Evolutionary conservation across 306 rosid species (phyloP).

Genomic region (Cajanus cajan): DNA sequence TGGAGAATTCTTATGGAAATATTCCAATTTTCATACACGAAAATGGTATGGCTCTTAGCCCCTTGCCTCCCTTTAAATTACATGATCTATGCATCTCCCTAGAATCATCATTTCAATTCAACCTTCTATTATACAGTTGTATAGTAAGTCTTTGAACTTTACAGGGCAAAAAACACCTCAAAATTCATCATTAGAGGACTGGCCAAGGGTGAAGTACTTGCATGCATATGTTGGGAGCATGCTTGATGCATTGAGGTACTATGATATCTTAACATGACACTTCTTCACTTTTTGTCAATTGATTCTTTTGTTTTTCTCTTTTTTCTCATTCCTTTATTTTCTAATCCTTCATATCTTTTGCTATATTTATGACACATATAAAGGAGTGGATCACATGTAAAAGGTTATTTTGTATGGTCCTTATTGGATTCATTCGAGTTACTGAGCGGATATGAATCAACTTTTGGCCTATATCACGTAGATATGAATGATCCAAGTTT

Average conservation of each 20-base stretch:
- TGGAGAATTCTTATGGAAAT: conserved; percentile 46
- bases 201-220: conserved; percentile 51
- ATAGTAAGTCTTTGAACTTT: neutral
- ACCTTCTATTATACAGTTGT: neutral
- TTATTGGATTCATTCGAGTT: conserved; percentile 56
- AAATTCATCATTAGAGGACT: conserved; percentile 59
- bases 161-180: conserved; percentile 50
- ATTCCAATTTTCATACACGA: conserved; percentile 54
- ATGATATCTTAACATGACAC: neutral
- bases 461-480: conserved; percentile 51
- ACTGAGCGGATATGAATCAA: conserved; percentile 35
- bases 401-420: conserved; percentile 73
- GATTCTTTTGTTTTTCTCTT: neutral
- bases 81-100: no score
- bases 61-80: neutral
- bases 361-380: neutral
- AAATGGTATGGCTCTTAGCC: conserved; percentile 36
- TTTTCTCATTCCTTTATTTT: neutral
- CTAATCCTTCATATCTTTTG: no score
- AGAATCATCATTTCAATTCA: neutral
- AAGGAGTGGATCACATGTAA: conserved; percentile 61
- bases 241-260: conserved; percentile 55
- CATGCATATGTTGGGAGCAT: conserved; percentile 40
- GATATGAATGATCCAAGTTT: conserved; percentile 52
- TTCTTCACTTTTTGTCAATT: neutral